Conservation (phyloP, 2,329 filamentous ascomycete genomes). For the Torrubiella hemipterigena region DNA sequence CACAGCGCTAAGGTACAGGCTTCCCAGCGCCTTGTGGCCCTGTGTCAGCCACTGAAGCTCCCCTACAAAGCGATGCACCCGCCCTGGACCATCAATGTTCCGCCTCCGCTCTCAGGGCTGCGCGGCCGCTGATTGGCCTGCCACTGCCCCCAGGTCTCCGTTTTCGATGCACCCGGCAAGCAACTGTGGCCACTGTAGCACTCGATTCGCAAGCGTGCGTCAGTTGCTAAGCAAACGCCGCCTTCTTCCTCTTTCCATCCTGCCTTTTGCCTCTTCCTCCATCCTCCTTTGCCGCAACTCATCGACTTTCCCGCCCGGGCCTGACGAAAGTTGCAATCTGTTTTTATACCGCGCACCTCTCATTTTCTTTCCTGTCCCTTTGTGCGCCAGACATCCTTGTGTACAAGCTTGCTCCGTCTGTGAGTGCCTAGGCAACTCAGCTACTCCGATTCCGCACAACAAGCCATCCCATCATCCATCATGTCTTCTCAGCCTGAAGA, state of each 20-base stretch:
- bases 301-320: no score
- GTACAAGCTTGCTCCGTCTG: slow-evolving; percentile 3
- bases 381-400: not conserved
- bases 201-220: slow-evolving; percentile 2
- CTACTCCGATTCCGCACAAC: slow-evolving; percentile 11
- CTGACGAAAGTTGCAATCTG: no score
- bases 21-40: no score
- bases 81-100: slow-evolving; percentile 22
- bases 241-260: slow-evolving; percentile 3
- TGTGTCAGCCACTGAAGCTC: no score
- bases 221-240: slow-evolving; percentile 3
- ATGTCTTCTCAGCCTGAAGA: slow-evolving; percentile 61
- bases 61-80: no score
- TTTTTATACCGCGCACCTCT: no score
- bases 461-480: slow-evolving; percentile 26
- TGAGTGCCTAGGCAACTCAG: no score
- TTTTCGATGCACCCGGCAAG: slow-evolving; percentile 4
- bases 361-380: slow-evolving; percentile 1
- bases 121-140: slow-evolving; percentile 22
- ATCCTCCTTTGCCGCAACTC: no score
- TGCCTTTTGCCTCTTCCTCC: slow-evolving; percentile 1
- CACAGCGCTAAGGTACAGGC: slow-evolving; percentile 7
- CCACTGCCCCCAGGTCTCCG: no score
- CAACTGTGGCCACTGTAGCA: slow-evolving; percentile 7
- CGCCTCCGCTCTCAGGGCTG: slow-evolving; percentile 17